Conservation (phyloP, 371 early-diverging fungal species). For the Syncephalastrum racemosum region DNA sequence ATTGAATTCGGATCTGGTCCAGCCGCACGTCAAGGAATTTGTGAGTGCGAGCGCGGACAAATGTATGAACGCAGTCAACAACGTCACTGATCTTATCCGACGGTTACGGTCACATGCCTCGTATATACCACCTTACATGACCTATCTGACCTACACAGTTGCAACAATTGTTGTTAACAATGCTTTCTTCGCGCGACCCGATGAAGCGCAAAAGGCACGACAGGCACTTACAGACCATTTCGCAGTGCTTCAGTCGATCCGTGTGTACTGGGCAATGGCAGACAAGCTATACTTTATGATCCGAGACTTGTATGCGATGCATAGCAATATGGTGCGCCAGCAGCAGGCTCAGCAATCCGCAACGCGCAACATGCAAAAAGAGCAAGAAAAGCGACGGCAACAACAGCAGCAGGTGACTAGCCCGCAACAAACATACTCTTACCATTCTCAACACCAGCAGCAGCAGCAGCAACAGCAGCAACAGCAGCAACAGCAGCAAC, state of each 20-base stretch:
- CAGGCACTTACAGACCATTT: slow-evolving; percentile 50
- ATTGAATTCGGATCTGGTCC: slow-evolving; percentile 25
- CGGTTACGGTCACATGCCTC: no score
- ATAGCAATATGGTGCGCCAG: slow-evolving; percentile 24
- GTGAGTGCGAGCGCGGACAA: slow-evolving; percentile 40
- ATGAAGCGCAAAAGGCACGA: slow-evolving; percentile 47
- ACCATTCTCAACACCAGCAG: background rate
- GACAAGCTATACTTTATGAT: slow-evolving; percentile 63
- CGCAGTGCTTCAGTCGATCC: slow-evolving; percentile 46
- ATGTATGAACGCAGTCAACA: slow-evolving; percentile 51
- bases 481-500: slow-evolving; percentile 8
- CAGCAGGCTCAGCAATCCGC: slow-evolving; percentile 10
- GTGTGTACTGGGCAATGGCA: slow-evolving; percentile 62
- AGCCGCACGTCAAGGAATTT: slow-evolving; percentile 38
- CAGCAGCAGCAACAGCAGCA: slow-evolving; percentile 4
- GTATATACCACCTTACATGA: slow-evolving; percentile 46
- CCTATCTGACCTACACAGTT: slow-evolving; percentile 56
- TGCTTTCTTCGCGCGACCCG: slow-evolving; percentile 44
- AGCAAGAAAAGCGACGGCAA: slow-evolving; percentile 6
- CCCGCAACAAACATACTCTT: background rate
- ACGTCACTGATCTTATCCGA: slow-evolving; percentile 37
- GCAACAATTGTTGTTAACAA: slow-evolving; percentile 59
- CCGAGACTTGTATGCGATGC: slow-evolving; percentile 59
- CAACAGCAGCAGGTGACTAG: slow-evolving; percentile 5
- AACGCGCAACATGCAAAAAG: slow-evolving; percentile 4